Evolutionary conservation across 2,329 filamentous ascomycete species (phyloP), one percentile per base, ranked within the genome.

Genomic region (Pochonia chlamydosporia): DNA sequence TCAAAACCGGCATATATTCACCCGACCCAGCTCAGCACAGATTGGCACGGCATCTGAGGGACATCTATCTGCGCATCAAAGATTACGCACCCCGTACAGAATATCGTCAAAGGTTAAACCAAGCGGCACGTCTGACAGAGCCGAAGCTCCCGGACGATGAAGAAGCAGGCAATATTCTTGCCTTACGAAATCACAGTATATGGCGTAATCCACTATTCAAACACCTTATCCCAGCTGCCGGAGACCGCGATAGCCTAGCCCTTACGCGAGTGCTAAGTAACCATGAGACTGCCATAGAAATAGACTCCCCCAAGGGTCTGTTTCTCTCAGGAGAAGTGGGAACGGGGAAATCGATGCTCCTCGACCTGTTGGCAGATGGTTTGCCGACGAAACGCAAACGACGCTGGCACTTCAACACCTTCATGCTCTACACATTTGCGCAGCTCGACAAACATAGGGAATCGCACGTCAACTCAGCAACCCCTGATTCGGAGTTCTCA

Each of bases 361-460:
- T 91, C 13, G 87, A 92, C 58, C 69, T 93, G 0, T 79, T 93
- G n/a, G 85, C 86, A 13, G 84, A 89, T 44, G 85, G 84, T 43
- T 67, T 93, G 4, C 88, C 88, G 1, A 89, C 81, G 14, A 70
- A 74, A 39, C 83, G 82, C 58, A 92, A 92, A 69, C 74, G 77
- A 55, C 73, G 87, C 50, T 90, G 85, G 82, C 88, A 92, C 60
- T 93, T 90, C 66, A 89, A 89, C 61, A 89, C 85, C 0, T 93
- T 93, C 57, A 93, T 93, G 85, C 71, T 92, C 8, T 83, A 91
- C 54, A 82, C 81, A 0, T 75, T 91, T 40, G 84, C 86, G 1
- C 82, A 83, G 43, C 71, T 93, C 1, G 88, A 92, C 56, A 69
- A 75, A 11, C 75, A 87, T 39, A 73, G 87, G 56, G 71, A 69